A percentile compares a stretch with the other conserved stretches of the same genome.
Conservation (phyloP, 2,329 filamentous ascomycete genomes). For the Talaromyces amestolkiae region DNA sequence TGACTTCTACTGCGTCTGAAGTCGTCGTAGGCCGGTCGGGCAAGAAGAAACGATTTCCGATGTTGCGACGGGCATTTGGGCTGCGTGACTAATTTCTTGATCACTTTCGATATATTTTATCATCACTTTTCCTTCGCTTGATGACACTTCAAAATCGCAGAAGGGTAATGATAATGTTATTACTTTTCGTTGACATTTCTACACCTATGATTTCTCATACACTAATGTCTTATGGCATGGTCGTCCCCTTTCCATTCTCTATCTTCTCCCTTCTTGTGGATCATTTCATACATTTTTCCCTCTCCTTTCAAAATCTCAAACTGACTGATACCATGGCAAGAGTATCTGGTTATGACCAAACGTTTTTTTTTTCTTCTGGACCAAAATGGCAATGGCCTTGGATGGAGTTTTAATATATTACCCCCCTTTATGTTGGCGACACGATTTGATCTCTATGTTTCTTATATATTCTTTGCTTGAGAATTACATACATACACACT, state of each 20-base stretch:
- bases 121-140: background rate
- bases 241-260: background rate
- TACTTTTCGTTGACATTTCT: background rate
- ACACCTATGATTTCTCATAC: background rate
- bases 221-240: background rate
- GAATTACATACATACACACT: background rate
- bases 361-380: constrained; percentile 2
- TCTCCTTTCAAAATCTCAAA: background rate
- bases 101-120: background rate
- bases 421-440: background rate
- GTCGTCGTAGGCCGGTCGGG: constrained; percentile 36
- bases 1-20: constrained; percentile 24
- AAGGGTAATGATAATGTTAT: background rate
- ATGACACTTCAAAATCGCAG: background rate
- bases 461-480: constrained; percentile 10
- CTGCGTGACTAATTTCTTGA: constrained; percentile 29
- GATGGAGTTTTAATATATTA: constrained; percentile 8
- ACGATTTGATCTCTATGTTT: background rate
- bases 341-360: constrained; percentile 1
- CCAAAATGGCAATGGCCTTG: constrained; percentile 8
- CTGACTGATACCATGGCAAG: constrained; percentile 8
- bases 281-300: background rate
- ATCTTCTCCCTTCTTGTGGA: constrained; percentile 4
- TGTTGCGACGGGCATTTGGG: constrained; percentile 46
- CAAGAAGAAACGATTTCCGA: constrained; percentile 48